Conservation (phyloP, 2,329 filamentous ascomycete species). For the Botryotinia convoluta region DNA sequence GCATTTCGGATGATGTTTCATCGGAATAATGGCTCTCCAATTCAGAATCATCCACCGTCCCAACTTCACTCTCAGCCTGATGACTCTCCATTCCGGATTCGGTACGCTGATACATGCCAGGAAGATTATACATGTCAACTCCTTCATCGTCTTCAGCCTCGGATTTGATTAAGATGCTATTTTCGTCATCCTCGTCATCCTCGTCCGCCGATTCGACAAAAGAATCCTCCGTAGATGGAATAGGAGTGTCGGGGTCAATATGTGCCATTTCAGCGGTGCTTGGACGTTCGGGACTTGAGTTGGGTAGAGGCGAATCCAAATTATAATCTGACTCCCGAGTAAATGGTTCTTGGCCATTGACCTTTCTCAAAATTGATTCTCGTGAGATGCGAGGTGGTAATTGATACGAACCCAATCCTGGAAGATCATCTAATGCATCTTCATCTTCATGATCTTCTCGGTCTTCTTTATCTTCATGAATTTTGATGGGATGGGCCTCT, state of each 20-base stretch:
- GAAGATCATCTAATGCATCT: slow-evolving; percentile 59
- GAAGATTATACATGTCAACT: slow-evolving; percentile 64
- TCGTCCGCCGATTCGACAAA: slow-evolving; percentile 53
- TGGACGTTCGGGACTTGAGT: slow-evolving; percentile 56
- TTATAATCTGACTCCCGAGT: slow-evolving; percentile 61
- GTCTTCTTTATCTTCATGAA: slow-evolving; percentile 57
- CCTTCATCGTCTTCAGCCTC: slow-evolving; percentile 55
- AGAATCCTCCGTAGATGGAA: slow-evolving; percentile 79
- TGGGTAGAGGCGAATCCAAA: slow-evolving; percentile 60
- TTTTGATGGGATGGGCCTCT: slow-evolving; percentile 35
- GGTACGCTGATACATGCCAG: slow-evolving; percentile 61
- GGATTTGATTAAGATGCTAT: slow-evolving; percentile 63
- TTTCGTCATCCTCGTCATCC: slow-evolving; percentile 1
- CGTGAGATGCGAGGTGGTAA: slow-evolving; percentile 79
- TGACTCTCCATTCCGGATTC: slow-evolving; percentile 42
- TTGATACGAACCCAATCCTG: slow-evolving; percentile 58
- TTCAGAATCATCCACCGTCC: slow-evolving; percentile 26
- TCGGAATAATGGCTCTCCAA: slow-evolving; percentile 53
- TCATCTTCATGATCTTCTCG: slow-evolving; percentile 50
- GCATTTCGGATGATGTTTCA: slow-evolving; percentile 24
- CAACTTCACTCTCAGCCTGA: slow-evolving; percentile 7
- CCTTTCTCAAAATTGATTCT: slow-evolving; percentile 87
- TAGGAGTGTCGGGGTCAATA: slow-evolving; percentile 84
- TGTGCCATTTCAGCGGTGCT: slow-evolving; percentile 41
- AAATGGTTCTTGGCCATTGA: slow-evolving; percentile 60